These are phyloP conservation scores for Aegilops tauschii DNA, from an alignment of 176 grass and related monocot genomes.

Conservation along the genomic window DNA sequence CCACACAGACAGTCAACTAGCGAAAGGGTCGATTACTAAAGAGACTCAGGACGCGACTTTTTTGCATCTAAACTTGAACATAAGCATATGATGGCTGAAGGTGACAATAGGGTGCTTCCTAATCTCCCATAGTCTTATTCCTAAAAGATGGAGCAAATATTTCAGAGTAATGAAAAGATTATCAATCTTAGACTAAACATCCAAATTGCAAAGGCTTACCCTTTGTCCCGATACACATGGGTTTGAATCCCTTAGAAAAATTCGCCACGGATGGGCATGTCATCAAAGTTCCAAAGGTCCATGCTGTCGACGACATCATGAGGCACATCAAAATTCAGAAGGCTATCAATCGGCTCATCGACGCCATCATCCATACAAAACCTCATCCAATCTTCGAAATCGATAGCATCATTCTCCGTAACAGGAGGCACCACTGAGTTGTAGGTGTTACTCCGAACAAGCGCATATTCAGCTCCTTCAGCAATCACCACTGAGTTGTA, in stretches of 20 bases:
- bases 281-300: conserved; percentile 88
- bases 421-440: neutral
- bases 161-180: no score
- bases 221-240: no score
- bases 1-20: conserved; percentile 22
- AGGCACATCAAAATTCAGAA: conserved; percentile 45
- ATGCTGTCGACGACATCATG: conserved; percentile 44
- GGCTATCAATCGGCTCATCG: conserved; percentile 6
- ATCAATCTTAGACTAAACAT: no score
- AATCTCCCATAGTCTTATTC: conserved; percentile 26
- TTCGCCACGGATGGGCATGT: conserved; percentile 30
- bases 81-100: conserved; percentile 27
- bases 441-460: neutral
- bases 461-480: neutral
- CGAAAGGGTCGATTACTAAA: neutral
- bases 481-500: no score
- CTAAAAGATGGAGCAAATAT: no score
- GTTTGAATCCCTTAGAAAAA: conserved; percentile 4
- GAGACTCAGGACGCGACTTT: conserved; percentile 41
- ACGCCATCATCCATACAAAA: no score
- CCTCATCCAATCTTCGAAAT: neutral
- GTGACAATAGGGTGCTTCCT: conserved; percentile 35
- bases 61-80: conserved; percentile 36
- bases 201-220: no score
- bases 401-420: conserved; percentile 24